Evolutionary conservation across 2,329 filamentous ascomycete genomes (phyloP), one percentile per base, ranked within the genome.

Genomic region (Ascochyta viciae-villosae): DNA sequence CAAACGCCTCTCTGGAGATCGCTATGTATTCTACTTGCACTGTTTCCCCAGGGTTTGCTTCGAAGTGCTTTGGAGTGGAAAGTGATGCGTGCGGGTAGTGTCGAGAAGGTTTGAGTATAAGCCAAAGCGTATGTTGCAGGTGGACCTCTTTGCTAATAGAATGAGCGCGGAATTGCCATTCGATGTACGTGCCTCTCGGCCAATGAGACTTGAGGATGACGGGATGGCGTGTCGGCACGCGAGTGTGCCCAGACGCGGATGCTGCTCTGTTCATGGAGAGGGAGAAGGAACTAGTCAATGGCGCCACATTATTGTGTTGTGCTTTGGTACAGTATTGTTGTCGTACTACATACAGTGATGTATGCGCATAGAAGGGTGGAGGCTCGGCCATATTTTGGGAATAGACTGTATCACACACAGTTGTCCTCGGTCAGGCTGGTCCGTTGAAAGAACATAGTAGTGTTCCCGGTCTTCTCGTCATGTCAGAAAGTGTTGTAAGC

Each of bases 111-210:
- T 37, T 38, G 24, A 39, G 22, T 6, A 19, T 33, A 26, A 19
- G 6, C n/a, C 4, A 37, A 16, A 10, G 43, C 24, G 50, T 42
- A 44, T 39, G 35, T 13, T 39, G 31, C 31, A 43, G 48, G 44
- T 54, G 50, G 50, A n/a, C 31, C 50, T 33, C 13, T 54, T 54
- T 54, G 50, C 43, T 54, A 54, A 54, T 46, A 22, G 13, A 38
- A 33, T 38, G 38, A 37, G 43, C 13, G 38, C 40, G 39, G 16
- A 9, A 15, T 12, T 31, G 29, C 13, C 16, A 23, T 23, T 8
- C 13, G 6, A 24, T 40, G 38, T 7, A 31, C 29, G 38, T 42
- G 38, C 38, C 38, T 26, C 37, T 39, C 31, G 50, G 19, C 24
- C 44, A 24, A 24, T 48, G 31, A 22, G 10, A 23, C 31, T 39